phyloP scores from a whole-genome alignment of 2,329 filamentous ascomycete species.

The Beauveria sp. region DNA sequence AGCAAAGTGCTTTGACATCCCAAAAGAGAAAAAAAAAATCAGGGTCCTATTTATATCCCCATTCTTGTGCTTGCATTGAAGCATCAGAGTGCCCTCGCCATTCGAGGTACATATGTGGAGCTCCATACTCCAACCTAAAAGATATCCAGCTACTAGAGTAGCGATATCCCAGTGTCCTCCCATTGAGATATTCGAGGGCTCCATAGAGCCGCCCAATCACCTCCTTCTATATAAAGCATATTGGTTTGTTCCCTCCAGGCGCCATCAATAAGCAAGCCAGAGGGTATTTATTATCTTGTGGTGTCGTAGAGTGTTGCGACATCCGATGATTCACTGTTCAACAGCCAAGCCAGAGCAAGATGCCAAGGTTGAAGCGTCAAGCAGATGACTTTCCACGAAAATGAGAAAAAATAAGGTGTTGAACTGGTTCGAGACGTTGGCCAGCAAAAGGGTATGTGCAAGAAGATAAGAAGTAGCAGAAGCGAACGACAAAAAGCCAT shows the following conservation, averaged over 20 bases:
- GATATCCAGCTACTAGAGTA: neutral
- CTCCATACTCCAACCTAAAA: neutral
- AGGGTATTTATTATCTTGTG: constrained; percentile 5
- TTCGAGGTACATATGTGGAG: neutral
- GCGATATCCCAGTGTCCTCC: neutral
- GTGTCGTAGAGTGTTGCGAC: constrained; percentile 4
- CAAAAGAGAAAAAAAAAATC: constrained; percentile 7
- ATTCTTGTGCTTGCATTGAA: neutral
- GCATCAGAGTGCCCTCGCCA: constrained; percentile 1
- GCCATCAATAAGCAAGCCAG: neutral
- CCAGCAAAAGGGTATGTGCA: constrained; percentile 13
- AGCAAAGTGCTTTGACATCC: constrained; percentile 1
- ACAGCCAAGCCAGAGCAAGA: constrained; percentile 7
- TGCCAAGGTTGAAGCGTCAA: constrained; percentile 3
- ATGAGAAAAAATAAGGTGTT: neutral
- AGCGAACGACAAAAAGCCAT: constrained; percentile 5
- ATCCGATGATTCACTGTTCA: constrained; percentile 7
- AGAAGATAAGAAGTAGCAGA: constrained; percentile 10
- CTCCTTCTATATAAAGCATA: constrained; percentile 6
- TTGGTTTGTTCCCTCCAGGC: neutral
- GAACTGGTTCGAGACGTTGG: constrained; percentile 9
- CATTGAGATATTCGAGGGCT: neutral
- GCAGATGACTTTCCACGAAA: neutral
- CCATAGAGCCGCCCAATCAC: neutral
- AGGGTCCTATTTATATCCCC: constrained; percentile 11